Base-by-base conservation (phyloP, 179 eudicot species). In the Drosera spatulata region DNA sequence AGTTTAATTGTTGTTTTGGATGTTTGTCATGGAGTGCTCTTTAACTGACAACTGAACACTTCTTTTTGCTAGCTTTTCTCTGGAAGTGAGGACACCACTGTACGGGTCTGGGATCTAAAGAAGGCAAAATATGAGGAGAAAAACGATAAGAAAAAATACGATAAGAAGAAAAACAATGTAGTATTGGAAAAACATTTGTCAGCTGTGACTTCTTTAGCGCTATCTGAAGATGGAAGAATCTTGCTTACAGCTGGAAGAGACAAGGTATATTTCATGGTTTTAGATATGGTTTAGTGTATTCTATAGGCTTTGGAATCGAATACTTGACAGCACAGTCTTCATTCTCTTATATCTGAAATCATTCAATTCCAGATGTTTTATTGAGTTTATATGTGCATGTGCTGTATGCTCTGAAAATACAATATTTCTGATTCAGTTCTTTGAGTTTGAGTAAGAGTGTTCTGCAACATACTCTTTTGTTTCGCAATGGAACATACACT, bases 171-270 rank as follows among this genome's bases (percentile, higher is more conserved):
- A 22, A 22, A 22, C 1, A 22, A 22, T 22, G 86, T 85, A 47
- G 74, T 74, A 43, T 72, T 93, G 75, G 83, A 89, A 47, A 86
- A 90, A 50, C 99, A 93, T 73, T 88, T 81, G 59, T 86, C 99
- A 38, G 74, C 90, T 2, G 95, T 93, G 61, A 82, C 86, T 61
- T 89, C 99, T 61, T 63, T 93, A 76, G 85, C 90, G 33, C 59
- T 89, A 54, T 75, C 95, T 40, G 88, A 89, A 73, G 97, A 89
- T 70, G 88, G 84, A 62, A 69, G 80, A 61, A 73, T 88, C 72
- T 77, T 93, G 72, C 79, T 93, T 39, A 86, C 79, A 73, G 87
- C 91, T 63, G 99, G 97, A 71, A 86, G 99, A 81, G 99, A 93
- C 61, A 80, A 81, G 96, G 98, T 72, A 77, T 65, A 71, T 47